Evolutionary conservation across 2,329 filamentous ascomycete species (phyloP), one percentile per base, ranked within the genome.

Genomic region (Cryoendolithus antarcticus): DNA sequence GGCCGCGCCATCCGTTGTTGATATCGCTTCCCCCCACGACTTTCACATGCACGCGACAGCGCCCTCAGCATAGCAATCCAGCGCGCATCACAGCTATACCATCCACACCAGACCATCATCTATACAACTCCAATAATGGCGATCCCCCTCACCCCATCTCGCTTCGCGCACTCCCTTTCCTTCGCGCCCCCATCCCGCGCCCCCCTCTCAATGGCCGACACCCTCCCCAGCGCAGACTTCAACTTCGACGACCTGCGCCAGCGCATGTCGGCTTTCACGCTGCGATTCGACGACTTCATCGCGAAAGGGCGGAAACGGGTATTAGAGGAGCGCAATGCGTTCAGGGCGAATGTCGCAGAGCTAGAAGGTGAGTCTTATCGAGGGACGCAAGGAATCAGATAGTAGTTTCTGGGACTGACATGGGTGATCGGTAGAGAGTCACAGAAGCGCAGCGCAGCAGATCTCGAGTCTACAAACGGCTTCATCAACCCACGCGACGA

Each of bases 201-300:
- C 51, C 68, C 72, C 24, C 44, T 45, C 29, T 82, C 79, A 5
- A 76, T 84, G 65, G 80, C 79, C 32, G 82, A 86, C 58, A 76
- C 77, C 36, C 75, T 98, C 6, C 91, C 91, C 29, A 84, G 74
- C 58, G 83, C 93, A 61, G 86, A 94, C 62, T 96, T 98, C 61
- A 86, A 86, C 42, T 96, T 96, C 61, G 88, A 96, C 53, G 86
- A 95, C 51, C 65, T 98, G 57, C 88, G 89, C 63, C 86, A 89
- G 55, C 83, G 86, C 63, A 96, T 98, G 91, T 74, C 80, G 39
- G 85, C 83, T 47, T 98, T 98, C 60, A 95, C 83, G 0, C 73
- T 77, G 6, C 82, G 77, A 51, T 98, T 98, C 53, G 91, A 98
- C 58, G 78, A 80, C 0, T 96, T 95, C 52, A 95, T 98, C 47